Evolutionary conservation across 164 flowering plant species (phyloP), one percentile per base, ranked within the genome.

Genomic region (Nymphaea colorata): DNA sequence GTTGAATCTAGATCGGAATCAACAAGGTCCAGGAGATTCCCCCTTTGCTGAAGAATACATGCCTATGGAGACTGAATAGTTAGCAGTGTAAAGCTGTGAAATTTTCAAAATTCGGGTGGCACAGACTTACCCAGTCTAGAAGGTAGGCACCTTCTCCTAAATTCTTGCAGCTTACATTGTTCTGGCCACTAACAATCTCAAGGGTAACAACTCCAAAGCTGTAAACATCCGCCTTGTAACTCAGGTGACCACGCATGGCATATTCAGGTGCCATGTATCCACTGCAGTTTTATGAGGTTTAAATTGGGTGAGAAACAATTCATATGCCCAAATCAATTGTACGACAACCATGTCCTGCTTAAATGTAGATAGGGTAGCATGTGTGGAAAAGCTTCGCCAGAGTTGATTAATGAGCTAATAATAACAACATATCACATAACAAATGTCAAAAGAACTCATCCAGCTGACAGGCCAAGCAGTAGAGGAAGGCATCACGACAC

Each of bases 191-290:
- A 44, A 81, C 84, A 67, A 85, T 79, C 71, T 86, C 90, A 66
- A 86, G 67, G 6, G 80, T 79, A 6, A 86, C 84, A 59, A 84
- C n/a, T 8, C 87, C 87, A 47, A 79, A 86, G 64, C 90, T 86
- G 72, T 86, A 86, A 42, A 86, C 85, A 69, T 86, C 87, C 44
- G 84, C 88, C 71, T 86, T 84, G 65, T 79, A 68, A 0, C 86
- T 83, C 62, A 86, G 60, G 60, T 82, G 73, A 51, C 90, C 90
- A 64, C 86, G 65, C 68, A 83, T 36, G 53, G 88, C 90, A 79
- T 84, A 86, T 66, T 86, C 86, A 4, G 88, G 90, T 3, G 90
- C 90, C 84, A 87, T 85, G 61, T 87, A 87, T 72, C 89, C 87
- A 11, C 87, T 86, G 82, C 53, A 74, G 62, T 47, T 47, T 47